phyloP scores from a whole-genome alignment of 208 protist genomes.

The Trypanosoma boissoni region DNA sequence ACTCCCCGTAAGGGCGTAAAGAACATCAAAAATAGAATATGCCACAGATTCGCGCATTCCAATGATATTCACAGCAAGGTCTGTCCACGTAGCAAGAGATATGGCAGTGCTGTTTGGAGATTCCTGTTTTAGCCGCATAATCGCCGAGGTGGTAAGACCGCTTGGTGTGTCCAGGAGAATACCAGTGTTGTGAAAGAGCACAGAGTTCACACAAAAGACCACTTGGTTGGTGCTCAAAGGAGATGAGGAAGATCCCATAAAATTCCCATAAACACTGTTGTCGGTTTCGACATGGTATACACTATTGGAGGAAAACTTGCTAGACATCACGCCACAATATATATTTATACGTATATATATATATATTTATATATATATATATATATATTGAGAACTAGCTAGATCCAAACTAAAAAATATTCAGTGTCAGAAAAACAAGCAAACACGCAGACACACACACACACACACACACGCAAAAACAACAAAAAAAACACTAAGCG shows the following conservation, averaged over 20 bases:
- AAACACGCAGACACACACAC: too few relatives aligned
- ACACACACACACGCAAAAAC: too few relatives aligned
- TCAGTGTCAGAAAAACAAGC: constrained; percentile 5
- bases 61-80: constrained; percentile 63
- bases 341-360: background rate
- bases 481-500: too few relatives aligned
- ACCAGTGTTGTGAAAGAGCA: constrained; percentile 83
- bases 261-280: constrained; percentile 19
- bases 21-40: constrained; percentile 85
- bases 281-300: constrained; percentile 18
- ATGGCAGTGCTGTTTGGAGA: constrained; percentile 71
- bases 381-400: too few relatives aligned
- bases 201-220: constrained; percentile 77
- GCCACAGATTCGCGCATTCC: constrained; percentile 62
- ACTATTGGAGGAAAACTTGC: constrained; percentile 5
- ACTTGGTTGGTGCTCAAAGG: constrained; percentile 34
- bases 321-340: constrained; percentile 17
- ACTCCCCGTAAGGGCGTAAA: constrained; percentile 77
- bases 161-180: constrained; percentile 64
- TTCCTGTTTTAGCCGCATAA: constrained; percentile 73
- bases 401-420: too few relatives aligned
- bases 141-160: constrained; percentile 62
- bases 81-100: constrained; percentile 71
- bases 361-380: too few relatives aligned
- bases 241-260: constrained; percentile 10